Evolutionary conservation across 192 early-diverging fungal species (phyloP).

Genomic region (Borealophlyctis nickersoniae): DNA sequence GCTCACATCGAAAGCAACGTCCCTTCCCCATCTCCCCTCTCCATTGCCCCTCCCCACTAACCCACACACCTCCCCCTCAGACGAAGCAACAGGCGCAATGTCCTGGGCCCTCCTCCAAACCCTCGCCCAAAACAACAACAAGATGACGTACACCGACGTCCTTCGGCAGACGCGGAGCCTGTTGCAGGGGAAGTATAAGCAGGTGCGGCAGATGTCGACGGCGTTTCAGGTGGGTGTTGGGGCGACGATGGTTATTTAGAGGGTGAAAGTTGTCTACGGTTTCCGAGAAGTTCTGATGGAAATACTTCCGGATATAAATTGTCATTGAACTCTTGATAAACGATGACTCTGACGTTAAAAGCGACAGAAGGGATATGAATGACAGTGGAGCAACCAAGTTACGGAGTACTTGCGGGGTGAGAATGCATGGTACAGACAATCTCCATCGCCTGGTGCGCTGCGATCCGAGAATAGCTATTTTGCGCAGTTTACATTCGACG

Average conservation of each 20-base stretch:
- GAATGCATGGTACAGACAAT: too few relatives aligned
- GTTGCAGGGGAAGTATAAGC: constrained; percentile 42
- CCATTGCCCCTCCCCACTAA: background rate
- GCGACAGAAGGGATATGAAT: too few relatives aligned
- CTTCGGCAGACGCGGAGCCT: constrained; percentile 33
- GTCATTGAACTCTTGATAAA: too few relatives aligned
- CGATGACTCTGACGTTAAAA: too few relatives aligned
- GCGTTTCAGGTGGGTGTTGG: background rate
- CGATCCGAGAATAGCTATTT: too few relatives aligned
- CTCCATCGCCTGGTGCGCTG: too few relatives aligned
- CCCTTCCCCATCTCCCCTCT: background rate
- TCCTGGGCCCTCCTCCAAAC: constrained; percentile 59
- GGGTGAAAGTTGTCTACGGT: too few relatives aligned
- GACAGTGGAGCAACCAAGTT: too few relatives aligned
- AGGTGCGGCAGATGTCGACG: constrained; percentile 20
- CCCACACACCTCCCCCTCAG: background rate
- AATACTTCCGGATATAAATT: too few relatives aligned
- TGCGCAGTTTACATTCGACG: too few relatives aligned
- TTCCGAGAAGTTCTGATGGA: too few relatives aligned
- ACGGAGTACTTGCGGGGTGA: too few relatives aligned
- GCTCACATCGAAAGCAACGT: constrained; percentile 51
- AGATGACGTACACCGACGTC: constrained; percentile 47
- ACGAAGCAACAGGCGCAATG: constrained; percentile 64
- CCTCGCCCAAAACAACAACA: constrained; percentile 25
- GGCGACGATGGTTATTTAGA: background rate